Percentiles rank a stretch among this genome's conserved stretches.
These are phyloP conservation scores for Linderniella brevidens DNA, from an alignment of 257 asterid species.

Conservation along the genomic window DNA sequence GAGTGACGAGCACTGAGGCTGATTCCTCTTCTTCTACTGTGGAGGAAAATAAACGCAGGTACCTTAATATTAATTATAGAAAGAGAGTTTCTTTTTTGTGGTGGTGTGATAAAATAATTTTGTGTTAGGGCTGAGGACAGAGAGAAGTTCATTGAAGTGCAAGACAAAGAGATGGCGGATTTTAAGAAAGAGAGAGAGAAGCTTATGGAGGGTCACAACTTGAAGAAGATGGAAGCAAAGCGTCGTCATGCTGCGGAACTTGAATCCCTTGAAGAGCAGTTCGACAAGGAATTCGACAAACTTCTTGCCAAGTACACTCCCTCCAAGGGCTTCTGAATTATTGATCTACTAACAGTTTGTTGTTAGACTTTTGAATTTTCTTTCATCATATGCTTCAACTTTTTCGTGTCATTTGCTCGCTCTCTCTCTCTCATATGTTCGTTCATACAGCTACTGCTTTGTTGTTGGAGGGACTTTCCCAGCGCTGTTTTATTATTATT, in stretches of 20 bases:
- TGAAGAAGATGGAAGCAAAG: slow-evolving; percentile 18
- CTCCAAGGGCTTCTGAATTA: no score
- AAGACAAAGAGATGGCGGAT: slow-evolving; percentile 29
- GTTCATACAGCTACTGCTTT: no score
- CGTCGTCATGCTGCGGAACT: slow-evolving; percentile 24
- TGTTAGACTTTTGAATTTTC: no score
- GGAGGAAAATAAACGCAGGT: slow-evolving; percentile 36
- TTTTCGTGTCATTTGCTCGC: no score
- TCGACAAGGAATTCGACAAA: slow-evolving; percentile 25
- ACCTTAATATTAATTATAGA: slow-evolving; percentile 8
- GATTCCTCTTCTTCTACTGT: slow-evolving; percentile 11
- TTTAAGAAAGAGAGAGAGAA: slow-evolving; percentile 15
- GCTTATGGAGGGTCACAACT: slow-evolving; percentile 22
- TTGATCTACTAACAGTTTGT: no score
- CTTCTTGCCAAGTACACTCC: no score
- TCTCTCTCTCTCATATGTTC: no score
- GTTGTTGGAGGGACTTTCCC: no score
- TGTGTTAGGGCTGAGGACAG: slow-evolving; percentile 33
- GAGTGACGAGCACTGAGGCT: slow-evolving; percentile 16
- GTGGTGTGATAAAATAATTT: no score
- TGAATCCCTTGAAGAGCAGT: slow-evolving; percentile 29
- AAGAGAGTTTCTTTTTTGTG: background rate
- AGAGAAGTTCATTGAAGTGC: slow-evolving; percentile 19
- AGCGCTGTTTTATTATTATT: no score
- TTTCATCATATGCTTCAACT: no score